phyloP scores from a whole-genome alignment of 352 stramenopile species.

The Aphanomyces cochlioides region DNA sequence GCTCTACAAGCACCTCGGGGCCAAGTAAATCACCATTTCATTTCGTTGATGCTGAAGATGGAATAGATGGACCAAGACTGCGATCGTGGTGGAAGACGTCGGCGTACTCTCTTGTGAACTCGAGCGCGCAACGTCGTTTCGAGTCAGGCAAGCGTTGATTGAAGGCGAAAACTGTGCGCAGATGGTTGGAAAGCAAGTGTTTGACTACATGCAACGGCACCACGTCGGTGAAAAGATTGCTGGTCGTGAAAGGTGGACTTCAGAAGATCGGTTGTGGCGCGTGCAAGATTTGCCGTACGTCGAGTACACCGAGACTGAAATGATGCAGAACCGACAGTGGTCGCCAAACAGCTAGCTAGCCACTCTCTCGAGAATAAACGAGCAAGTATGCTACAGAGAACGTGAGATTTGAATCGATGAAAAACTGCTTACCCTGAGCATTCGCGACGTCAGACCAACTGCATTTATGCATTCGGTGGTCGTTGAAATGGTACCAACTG shows the following conservation, averaged over 20 bases:
- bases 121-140: slow-evolving; percentile 61
- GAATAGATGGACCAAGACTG: slow-evolving; percentile 38
- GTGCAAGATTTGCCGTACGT: slow-evolving; percentile 61
- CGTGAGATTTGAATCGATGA: neutral
- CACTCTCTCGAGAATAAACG: neutral
- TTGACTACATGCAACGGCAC: slow-evolving; percentile 61
- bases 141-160: slow-evolving; percentile 49
- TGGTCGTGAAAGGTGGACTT: slow-evolving; percentile 50
- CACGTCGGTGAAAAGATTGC: slow-evolving; percentile 55
- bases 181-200: slow-evolving; percentile 64
- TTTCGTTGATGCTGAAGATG: no score
- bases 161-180: slow-evolving; percentile 35
- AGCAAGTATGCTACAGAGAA: slow-evolving; percentile 5
- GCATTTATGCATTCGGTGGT: neutral
- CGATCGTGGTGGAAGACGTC: slow-evolving; percentile 67
- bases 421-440: neutral
- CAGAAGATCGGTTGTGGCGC: slow-evolving; percentile 65
- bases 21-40: slow-evolving; percentile 35
- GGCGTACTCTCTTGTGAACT: slow-evolving; percentile 63
- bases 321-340: neutral
- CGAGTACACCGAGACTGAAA: slow-evolving; percentile 52
- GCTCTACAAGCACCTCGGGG: slow-evolving; percentile 66
- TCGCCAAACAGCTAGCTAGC: no score
- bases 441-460: neutral
- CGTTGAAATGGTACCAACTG: slow-evolving; percentile 9